Base-by-base conservation (phyloP, 2,329 filamentous ascomycete genomes). In the Pseudocercospora vitis region DNA sequence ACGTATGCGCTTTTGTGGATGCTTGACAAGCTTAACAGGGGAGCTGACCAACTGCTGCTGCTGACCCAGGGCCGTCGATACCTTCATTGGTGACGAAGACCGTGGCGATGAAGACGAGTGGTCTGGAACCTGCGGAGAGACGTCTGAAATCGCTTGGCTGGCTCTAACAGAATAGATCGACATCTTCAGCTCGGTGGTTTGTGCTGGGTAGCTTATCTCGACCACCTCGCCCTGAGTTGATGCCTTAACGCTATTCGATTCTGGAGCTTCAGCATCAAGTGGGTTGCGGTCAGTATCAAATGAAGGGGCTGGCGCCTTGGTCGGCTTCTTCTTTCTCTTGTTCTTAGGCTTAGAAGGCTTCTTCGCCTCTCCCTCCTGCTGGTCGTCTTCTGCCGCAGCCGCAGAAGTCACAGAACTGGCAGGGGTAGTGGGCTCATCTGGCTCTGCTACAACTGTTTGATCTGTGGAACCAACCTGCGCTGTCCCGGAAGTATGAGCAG, bases 291-390 rank as follows among this genome's bases (percentile, higher is more conserved):
- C 19, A 40, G 49, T 49, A 7, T 8, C 12, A 18, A 35, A 50
- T 19, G 33, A 18, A 29, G 23, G 31, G 21, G 32, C 35, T 8
- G 39, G 21, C 11, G 26, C 18, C 24, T 48, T 48, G 31, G 51
- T 55, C 48, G 48, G 46, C 12, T 45, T 44, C 29, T 26, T 49
- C 45, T 48, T 40, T 21, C 42, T 55, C 29, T 42, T 50, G 48
- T 56, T 55, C 50, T 53, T 56, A 23, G 49, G 44, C 49, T 53
- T 53, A 23, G 31, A 26, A 37, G 39, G 37, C 53, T 48, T 58
- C 28, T 46, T 48, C 19, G 26, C 44, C 32, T 52, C 28, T 44
- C 48, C 50, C 7, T 26, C 33, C 37, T 37, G 29, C 32, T 40
- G 18, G 4, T 18, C 35, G 8, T 47, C 23, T n/a, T 21, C 23